A percentile compares a stretch with the other conserved stretches of the same genome.
phyloP scores from a whole-genome alignment of 371 early-diverging fungal species.

The Haplosporangium sp. region DNA sequence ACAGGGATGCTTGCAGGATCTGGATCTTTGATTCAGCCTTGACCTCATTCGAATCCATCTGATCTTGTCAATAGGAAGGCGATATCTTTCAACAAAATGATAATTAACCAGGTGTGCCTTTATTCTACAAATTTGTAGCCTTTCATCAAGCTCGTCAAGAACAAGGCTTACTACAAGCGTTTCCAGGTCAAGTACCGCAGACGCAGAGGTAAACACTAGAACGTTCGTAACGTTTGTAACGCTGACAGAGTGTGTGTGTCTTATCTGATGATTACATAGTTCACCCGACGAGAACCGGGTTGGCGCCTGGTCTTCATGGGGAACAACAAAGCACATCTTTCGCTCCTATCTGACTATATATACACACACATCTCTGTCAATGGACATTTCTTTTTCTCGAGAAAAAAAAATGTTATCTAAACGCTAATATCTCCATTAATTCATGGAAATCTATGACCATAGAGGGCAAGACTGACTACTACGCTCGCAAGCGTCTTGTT shows the following conservation, averaged over 20 bases:
- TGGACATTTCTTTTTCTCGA: background rate
- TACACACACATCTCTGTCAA: no score
- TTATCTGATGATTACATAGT: conserved; percentile 72
- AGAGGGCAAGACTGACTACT: conserved; percentile 99
- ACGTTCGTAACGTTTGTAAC: background rate
- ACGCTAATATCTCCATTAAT: background rate
- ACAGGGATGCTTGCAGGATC: no score
- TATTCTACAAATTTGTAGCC: conserved; percentile 62
- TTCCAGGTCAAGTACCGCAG: conserved; percentile 99
- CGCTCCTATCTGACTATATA: conserved; percentile 54
- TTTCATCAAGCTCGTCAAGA: conserved; percentile 94
- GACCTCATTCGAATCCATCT: no score
- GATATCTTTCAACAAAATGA: background rate
- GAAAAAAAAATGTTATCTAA: no score
- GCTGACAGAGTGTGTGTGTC: background rate
- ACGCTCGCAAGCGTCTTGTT: conserved; percentile 98
- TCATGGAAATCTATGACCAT: conserved; percentile 14
- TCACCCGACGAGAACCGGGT: conserved; percentile 56
- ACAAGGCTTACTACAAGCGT: conserved; percentile 99
- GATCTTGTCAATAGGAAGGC: background rate
- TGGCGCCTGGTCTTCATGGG: conserved; percentile 54
- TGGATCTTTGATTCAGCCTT: no score
- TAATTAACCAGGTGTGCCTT: background rate
- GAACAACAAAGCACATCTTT: conserved; percentile 54
- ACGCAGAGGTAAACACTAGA: conserved; percentile 85